Conservation (phyloP, 148 eudicot genomes). For the Chenopodium berlandieri region DNA sequence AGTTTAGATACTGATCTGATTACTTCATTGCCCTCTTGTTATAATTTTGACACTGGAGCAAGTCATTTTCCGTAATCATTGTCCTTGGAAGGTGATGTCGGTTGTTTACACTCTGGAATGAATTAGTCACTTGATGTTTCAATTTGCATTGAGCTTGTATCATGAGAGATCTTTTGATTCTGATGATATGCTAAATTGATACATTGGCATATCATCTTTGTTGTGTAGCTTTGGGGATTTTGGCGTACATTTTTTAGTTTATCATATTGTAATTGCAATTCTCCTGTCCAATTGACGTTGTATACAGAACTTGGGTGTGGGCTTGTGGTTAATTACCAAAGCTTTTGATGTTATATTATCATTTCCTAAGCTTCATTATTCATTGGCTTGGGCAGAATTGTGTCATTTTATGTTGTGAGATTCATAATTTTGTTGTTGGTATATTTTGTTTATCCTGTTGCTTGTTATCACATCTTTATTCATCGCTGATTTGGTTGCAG, state of each 20-base stretch:
- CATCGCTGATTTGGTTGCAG: background rate
- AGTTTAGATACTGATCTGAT: slow-evolving; percentile 38
- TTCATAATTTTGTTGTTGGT: background rate
- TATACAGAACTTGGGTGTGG: background rate
- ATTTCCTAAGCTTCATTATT: background rate
- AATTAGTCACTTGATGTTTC: background rate
- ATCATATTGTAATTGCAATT: background rate
- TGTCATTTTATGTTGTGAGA: background rate
- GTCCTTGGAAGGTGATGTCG: background rate
- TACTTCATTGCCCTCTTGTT: background rate
- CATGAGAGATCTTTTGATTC: background rate
- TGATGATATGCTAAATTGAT: background rate
- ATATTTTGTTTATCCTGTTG: background rate
- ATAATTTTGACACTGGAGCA: background rate
- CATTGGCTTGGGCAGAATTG: background rate
- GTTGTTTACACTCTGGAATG: background rate
- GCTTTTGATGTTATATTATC: background rate
- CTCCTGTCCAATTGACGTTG: background rate
- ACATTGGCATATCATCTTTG: background rate
- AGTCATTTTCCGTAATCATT: background rate
- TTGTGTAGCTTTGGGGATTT: background rate
- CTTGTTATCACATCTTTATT: background rate
- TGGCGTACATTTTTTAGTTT: background rate
- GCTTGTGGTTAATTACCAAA: background rate
- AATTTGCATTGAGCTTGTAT: background rate